Evolutionary conservation across 2,329 filamentous ascomycete genomes (phyloP).

Genomic region (Trichoderma sp.): DNA sequence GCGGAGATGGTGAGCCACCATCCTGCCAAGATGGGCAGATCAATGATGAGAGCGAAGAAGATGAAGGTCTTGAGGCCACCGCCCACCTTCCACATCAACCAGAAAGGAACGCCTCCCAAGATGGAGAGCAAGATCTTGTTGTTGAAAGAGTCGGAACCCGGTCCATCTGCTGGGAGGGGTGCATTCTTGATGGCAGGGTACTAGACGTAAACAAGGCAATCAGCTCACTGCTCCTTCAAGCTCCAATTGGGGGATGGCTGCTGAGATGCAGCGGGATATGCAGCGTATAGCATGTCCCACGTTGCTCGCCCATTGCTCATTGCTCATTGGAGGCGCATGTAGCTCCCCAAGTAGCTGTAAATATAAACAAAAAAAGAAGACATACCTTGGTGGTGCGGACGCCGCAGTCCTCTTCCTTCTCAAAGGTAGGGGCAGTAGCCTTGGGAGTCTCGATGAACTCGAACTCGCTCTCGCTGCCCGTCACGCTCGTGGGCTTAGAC

Average conservation of each 20-base stretch:
- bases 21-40: slow-evolving; percentile 72
- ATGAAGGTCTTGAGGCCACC: slow-evolving; percentile 86
- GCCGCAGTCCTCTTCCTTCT: slow-evolving; percentile 60
- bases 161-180: slow-evolving; percentile 84
- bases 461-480: slow-evolving; percentile 39
- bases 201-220: slow-evolving; percentile 23
- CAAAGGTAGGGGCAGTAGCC: slow-evolving; percentile 56
- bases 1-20: slow-evolving; percentile 83
- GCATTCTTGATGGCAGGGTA: slow-evolving; percentile 82
- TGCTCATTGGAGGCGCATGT: not conserved
- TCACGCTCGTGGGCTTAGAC: slow-evolving; percentile 35
- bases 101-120: slow-evolving; percentile 70
- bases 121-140: slow-evolving; percentile 72
- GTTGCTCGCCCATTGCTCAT: not conserved
- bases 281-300: not conserved
- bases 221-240: not conserved
- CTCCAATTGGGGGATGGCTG: not conserved
- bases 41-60: slow-evolving; percentile 77
- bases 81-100: slow-evolving; percentile 79
- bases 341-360: not conserved
- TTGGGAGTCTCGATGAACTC: slow-evolving; percentile 45
- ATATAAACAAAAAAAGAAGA: not conserved
- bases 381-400: slow-evolving; percentile 42
- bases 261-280: not conserved
- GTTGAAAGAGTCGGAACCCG: slow-evolving; percentile 83